phyloP scores from a whole-genome alignment of 2,329 filamentous ascomycete species.

The Aspergillus chevalieri region DNA sequence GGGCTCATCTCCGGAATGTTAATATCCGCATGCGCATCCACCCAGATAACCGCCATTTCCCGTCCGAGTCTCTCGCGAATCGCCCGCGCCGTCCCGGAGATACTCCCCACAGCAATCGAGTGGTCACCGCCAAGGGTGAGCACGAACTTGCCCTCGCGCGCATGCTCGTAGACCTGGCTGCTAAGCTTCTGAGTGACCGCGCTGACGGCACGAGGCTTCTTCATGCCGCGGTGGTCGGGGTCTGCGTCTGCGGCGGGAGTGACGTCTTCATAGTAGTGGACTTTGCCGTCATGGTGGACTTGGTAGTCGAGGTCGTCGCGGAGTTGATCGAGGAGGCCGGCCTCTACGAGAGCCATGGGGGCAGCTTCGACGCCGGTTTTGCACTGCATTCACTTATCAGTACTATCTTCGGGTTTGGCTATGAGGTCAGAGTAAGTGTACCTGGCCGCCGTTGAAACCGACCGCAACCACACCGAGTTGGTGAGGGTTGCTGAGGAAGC shows the following conservation, averaged over 20 bases:
- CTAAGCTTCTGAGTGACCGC: conserved; percentile 75
- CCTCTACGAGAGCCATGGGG: conserved; percentile 79
- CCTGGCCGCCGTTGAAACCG: conserved; percentile 93
- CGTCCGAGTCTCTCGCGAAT: conserved; percentile 72
- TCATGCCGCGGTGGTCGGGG: conserved; percentile 83
- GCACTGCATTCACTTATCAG: conserved; percentile 48
- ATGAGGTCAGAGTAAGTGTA: conserved; percentile 40
- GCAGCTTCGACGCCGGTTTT: conserved; percentile 90
- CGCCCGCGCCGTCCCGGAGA: conserved; percentile 80
- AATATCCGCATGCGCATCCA: conserved; percentile 96
- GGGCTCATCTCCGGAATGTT: conserved; percentile 88
- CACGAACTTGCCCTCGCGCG: conserved; percentile 74
- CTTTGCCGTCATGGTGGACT: conserved; percentile 72
- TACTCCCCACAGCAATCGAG: conserved; percentile 89
- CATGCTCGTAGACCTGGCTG: conserved; percentile 81
- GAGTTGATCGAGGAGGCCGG: conserved; percentile 78
- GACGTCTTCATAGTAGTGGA: conserved; percentile 75
- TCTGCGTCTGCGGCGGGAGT: conserved; percentile 56
- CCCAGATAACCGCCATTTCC: conserved; percentile 95
- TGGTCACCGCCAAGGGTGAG: conserved; percentile 94
- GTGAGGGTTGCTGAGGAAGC: conserved; percentile 72
- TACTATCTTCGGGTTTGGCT: not conserved
- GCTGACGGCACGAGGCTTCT: conserved; percentile 80
- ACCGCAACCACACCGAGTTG: conserved; percentile 90
- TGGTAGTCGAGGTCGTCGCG: conserved; percentile 81